These are phyloP conservation scores for Suillus paluster DNA, from an alignment of 768 basidiomycete species.

Conservation along the genomic window DNA sequence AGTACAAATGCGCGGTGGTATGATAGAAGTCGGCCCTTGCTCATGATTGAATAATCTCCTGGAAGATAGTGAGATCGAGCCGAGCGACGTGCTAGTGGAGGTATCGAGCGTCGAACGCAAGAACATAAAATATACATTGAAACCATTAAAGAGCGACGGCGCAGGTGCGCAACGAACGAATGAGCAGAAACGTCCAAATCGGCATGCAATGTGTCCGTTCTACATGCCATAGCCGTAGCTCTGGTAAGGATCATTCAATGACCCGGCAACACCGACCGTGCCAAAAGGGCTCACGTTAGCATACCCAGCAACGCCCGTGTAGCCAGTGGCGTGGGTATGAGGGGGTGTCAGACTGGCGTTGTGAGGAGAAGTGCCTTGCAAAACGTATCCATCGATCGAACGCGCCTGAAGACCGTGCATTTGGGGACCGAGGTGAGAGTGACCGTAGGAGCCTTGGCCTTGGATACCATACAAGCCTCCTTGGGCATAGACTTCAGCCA, in stretches of 20 bases:
- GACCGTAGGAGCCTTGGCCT: slow-evolving; percentile 61
- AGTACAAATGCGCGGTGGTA: slow-evolving; percentile 71
- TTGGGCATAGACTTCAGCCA: slow-evolving; percentile 70
- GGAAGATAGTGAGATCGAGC: slow-evolving; percentile 44
- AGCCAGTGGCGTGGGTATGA: slow-evolving; percentile 56
- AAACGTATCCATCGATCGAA: slow-evolving; percentile 80
- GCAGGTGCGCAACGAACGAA: slow-evolving; percentile 17
- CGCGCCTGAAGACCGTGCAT: slow-evolving; percentile 69
- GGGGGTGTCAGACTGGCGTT: slow-evolving; percentile 64
- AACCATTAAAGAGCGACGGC: slow-evolving; percentile 36
- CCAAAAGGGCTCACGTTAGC: slow-evolving; percentile 59
- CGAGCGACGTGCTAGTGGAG: slow-evolving; percentile 35
- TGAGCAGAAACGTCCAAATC: slow-evolving; percentile 32
- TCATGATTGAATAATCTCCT: slow-evolving; percentile 38
- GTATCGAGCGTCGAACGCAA: slow-evolving; percentile 40
- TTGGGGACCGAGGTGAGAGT: slow-evolving; percentile 56
- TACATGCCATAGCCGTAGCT: slow-evolving; percentile 82
- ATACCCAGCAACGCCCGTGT: slow-evolving; percentile 58
- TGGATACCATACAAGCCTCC: slow-evolving; percentile 66
- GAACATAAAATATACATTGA: slow-evolving; percentile 43
- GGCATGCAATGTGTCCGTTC: slow-evolving; percentile 33
- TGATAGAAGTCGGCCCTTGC: slow-evolving; percentile 45
- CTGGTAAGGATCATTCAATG: slow-evolving; percentile 79
- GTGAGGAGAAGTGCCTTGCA: slow-evolving; percentile 74
- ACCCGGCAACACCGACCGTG: slow-evolving; percentile 50